These are phyloP conservation scores for Eucalyptus virginea DNA, from an alignment of 345 rosid species.

Conservation along the genomic window DNA sequence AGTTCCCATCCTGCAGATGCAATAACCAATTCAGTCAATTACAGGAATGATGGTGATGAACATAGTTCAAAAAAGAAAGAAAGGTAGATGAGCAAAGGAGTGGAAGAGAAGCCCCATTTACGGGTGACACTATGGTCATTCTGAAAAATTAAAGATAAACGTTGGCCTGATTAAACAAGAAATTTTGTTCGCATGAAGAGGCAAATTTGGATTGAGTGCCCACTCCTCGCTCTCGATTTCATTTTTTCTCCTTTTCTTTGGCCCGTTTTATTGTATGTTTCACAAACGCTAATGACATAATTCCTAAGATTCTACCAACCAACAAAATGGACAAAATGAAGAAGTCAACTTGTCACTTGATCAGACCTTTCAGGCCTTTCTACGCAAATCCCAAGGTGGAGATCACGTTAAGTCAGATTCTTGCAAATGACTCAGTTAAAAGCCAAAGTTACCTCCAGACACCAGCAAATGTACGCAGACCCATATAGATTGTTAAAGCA, in stretches of 20 bases:
- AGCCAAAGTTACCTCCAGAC: constrained; percentile 52
- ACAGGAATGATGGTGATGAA: neutral
- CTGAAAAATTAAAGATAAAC: neutral
- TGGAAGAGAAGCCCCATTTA: neutral
- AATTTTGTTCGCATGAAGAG: neutral
- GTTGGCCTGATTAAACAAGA: neutral
- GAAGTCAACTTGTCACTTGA: neutral
- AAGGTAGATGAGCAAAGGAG: neutral
- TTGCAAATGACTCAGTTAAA: neutral
- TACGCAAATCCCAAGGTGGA: neutral
- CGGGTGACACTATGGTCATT: neutral
- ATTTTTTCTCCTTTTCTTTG: neutral
- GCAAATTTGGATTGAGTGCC: neutral
- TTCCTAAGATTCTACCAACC: neutral
- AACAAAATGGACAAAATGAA: neutral
- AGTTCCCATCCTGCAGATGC: constrained; percentile 69
- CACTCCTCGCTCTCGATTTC: neutral
- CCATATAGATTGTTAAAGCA: constrained; percentile 86
- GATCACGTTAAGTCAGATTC: neutral
- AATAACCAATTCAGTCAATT: neutral
- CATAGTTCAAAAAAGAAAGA: neutral
- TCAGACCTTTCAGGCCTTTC: neutral
- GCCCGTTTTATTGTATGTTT: neutral
- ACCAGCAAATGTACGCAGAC: constrained; percentile 70
- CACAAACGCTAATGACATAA: neutral